Evolutionary conservation across 2,329 filamentous ascomycete species (phyloP), one percentile per base, ranked within the genome.

Genomic region (Calonectria montana): DNA sequence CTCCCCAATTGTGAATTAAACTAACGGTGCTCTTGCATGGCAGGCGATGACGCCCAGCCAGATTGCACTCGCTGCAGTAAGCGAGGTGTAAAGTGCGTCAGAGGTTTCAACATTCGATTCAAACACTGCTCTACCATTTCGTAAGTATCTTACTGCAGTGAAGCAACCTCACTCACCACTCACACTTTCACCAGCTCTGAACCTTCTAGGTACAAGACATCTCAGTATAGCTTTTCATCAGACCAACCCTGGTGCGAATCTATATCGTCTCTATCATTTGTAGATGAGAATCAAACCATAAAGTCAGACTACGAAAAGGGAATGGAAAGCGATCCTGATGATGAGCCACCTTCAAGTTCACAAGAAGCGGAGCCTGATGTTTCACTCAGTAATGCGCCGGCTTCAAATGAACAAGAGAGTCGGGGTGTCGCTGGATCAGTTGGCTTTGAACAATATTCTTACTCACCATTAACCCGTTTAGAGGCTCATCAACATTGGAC

Each of bases 21-120:
- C 45, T 50, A 31, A 59, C 25, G 9, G 23, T 41, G 29, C 18
- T 7, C 23, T 16, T 39, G 29, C 43, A 35, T 37, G 31, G 3
- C 9, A 70, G 61, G 67, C 31, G 67, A 70, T 57, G 41, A 61
- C 48, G 27, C 29, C 10, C 48, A 65, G n/a, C 61, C 50, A 21
- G 13, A 43, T 57, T 70, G 61, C 50, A 41, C 39, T 13, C 67
- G 61, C 8, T 70, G 67, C 16, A 21, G n/a, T 5, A 65, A 65
- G 31, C 50, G 48, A 23, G 61, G 67, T 4, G 61, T 31, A 18
- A 53, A 31, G 31, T 65, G 67, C 25, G 53, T 70, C 31, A 62
- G 67, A 12, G 61, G 43, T 3, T 48, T 65, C 39, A 69, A 69
- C 4, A 18, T 70, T 25, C 61, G 62, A 13, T 70, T 70, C 61